Percentiles rank a stretch among this genome's conserved stretches.
These are phyloP conservation scores for Peniophora sp. DNA, from an alignment of 1,284 basidiomycete genomes.

Conservation along the genomic window DNA sequence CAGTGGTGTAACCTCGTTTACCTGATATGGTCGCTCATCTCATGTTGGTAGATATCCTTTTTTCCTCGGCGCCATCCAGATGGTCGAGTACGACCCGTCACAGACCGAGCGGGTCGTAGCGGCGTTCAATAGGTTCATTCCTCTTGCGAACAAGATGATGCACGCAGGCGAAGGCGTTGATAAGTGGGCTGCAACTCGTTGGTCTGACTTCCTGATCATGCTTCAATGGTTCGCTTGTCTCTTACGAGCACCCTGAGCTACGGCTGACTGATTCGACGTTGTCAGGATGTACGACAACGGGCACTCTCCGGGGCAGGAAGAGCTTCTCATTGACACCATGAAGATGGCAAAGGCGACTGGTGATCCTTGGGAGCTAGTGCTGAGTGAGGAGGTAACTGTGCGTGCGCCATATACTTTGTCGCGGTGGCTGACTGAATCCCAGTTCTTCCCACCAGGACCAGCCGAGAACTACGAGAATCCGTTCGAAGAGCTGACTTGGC, in stretches of 20 bases:
- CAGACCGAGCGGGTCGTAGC: conserved; percentile 36
- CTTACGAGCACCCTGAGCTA: background rate
- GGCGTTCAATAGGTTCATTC: conserved; percentile 45
- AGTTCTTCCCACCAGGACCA: conserved; percentile 35
- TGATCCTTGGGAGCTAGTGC: conserved; percentile 38
- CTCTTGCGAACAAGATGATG: conserved; percentile 47
- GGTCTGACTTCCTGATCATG: conserved; percentile 49
- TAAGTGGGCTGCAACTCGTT: conserved; percentile 44
- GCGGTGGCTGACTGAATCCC: background rate
- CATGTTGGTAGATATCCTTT: conserved; percentile 40
- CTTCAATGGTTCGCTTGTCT: conserved; percentile 37
- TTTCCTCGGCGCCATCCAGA: conserved; percentile 48
- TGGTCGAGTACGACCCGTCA: conserved; percentile 40
- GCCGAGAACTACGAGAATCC: conserved; percentile 25
- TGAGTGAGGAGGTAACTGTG: conserved; percentile 16
- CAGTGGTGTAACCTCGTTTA: conserved; percentile 6
- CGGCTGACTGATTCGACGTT: background rate
- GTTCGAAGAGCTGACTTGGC: conserved; percentile 32
- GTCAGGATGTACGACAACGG: conserved; percentile 41
- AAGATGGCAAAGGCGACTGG: conserved; percentile 41
- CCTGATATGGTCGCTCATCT: background rate
- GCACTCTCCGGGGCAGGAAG: conserved; percentile 42
- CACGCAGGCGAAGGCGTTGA: conserved; percentile 43
- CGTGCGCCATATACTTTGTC: background rate
- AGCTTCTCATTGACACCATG: conserved; percentile 48